phyloP scores from a whole-genome alignment of 805 yeast genomes.

The Yarrowia sp. region DNA sequence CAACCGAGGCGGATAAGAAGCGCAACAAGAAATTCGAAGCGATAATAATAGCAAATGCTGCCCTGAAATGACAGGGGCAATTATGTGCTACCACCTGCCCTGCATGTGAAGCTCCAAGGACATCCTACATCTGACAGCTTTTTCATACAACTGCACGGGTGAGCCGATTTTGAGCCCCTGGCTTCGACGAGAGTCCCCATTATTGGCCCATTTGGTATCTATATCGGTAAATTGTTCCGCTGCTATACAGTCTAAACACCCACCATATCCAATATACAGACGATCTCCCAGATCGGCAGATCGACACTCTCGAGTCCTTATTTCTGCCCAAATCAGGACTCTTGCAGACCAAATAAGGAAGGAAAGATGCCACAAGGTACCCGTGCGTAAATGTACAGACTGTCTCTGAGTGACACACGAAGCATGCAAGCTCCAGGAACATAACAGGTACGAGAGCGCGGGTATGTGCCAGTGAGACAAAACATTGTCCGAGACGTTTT shows the following conservation, averaged over 20 bases:
- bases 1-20: neutral
- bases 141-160: neutral
- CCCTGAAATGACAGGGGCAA: neutral
- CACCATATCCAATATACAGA: constrained; percentile 1
- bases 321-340: constrained; percentile 6
- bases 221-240: neutral
- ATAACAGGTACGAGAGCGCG: neutral
- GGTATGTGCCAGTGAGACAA: constrained; percentile 12
- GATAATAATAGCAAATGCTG: neutral
- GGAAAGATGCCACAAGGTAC: constrained; percentile 13
- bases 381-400: constrained; percentile 11
- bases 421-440: constrained; percentile 31
- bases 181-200: neutral
- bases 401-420: constrained; percentile 3
- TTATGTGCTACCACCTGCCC: constrained; percentile 1
- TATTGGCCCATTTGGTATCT: constrained; percentile 6
- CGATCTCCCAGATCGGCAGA: constrained; percentile 19
- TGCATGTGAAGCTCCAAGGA: neutral
- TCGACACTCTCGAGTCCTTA: constrained; percentile 5
- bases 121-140: neutral
- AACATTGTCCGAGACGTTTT: neutral
- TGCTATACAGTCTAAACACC: constrained; percentile 11
- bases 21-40: neutral
- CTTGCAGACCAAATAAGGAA: constrained; percentile 13
- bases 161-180: neutral